Conservation (phyloP, 2,329 filamentous ascomycete genomes). For the Diaporthe capsici region DNA sequence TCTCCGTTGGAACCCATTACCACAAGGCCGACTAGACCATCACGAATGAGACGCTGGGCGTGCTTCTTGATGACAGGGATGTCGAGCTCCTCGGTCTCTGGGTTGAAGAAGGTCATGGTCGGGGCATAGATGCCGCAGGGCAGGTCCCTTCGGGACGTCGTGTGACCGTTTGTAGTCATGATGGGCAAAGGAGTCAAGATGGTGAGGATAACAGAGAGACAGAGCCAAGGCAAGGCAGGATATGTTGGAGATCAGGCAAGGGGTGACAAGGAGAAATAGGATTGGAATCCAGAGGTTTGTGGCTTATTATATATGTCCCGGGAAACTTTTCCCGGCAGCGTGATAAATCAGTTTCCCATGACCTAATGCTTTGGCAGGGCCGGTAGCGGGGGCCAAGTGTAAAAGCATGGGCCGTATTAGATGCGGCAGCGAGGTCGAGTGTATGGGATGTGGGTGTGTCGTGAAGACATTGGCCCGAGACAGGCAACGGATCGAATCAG, state of each 20-base stretch:
- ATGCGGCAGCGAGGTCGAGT: constrained; percentile 4
- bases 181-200: neutral
- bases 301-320: constrained; percentile 27
- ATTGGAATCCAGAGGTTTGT: constrained; percentile 34
- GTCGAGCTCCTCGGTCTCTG: constrained; percentile 87
- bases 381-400: constrained; percentile 46
- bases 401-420: constrained; percentile 8
- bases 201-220: neutral
- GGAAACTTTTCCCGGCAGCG: constrained; percentile 25
- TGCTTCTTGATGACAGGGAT: constrained; percentile 84
- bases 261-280: neutral
- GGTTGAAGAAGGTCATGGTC: constrained; percentile 91
- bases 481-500: constrained; percentile 41
- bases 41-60: constrained; percentile 81
- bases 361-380: constrained; percentile 52
- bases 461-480: constrained; percentile 57
- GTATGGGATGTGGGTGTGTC: constrained; percentile 45
- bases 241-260: neutral
- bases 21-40: constrained; percentile 85
- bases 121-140: constrained; percentile 89
- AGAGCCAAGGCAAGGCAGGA: neutral
- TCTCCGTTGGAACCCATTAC: constrained; percentile 94
- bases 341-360: constrained; percentile 48
- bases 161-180: constrained; percentile 54
- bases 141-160: constrained; percentile 67